Percentiles rank a stretch among this genome's conserved stretches.
Evolutionary conservation across 352 stramenopile genomes (phyloP).

Genomic region (Phytopythium ostracodes): DNA sequence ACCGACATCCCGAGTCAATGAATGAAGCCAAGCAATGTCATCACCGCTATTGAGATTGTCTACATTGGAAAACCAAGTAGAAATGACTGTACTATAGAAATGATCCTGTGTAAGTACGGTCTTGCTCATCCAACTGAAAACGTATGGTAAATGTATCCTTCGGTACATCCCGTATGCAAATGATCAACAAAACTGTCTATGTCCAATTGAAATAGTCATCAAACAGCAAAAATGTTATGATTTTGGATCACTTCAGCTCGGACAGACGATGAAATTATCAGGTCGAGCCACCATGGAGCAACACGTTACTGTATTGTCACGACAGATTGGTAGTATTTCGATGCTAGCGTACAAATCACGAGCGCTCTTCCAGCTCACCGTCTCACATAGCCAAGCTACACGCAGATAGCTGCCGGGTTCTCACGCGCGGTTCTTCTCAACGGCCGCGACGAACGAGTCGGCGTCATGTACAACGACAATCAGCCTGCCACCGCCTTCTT

Average conservation of each 20-base stretch:
- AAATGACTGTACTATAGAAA: slow-evolving; percentile 22
- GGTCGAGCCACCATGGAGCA: too few species aligned
- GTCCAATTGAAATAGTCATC: too few species aligned
- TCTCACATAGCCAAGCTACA: neutral
- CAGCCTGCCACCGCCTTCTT: slow-evolving; percentile 1
- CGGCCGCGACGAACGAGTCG: slow-evolving; percentile 1
- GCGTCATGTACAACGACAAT: slow-evolving; percentile 4
- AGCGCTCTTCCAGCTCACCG: neutral
- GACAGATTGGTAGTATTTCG: too few species aligned
- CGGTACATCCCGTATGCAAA: too few species aligned
- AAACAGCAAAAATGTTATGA: too few species aligned
- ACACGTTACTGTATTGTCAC: too few species aligned
- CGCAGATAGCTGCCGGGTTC: neutral
- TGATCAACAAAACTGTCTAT: too few species aligned
- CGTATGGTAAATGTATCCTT: too few species aligned
- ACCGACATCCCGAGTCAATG: slow-evolving; percentile 19
- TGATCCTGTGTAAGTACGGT: slow-evolving; percentile 28
- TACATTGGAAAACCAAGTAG: slow-evolving; percentile 22
- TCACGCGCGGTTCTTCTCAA: neutral
- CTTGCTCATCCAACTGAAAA: too few species aligned
- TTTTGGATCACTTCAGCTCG: too few species aligned
- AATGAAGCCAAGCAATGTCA: slow-evolving; percentile 12
- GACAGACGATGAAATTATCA: too few species aligned
- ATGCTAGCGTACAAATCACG: slow-evolving; percentile 1
- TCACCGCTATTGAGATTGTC: slow-evolving; percentile 17